These are phyloP conservation scores for Cardamine resedifolia DNA, from an alignment of 345 rosid genomes.

Conservation along the genomic window DNA sequence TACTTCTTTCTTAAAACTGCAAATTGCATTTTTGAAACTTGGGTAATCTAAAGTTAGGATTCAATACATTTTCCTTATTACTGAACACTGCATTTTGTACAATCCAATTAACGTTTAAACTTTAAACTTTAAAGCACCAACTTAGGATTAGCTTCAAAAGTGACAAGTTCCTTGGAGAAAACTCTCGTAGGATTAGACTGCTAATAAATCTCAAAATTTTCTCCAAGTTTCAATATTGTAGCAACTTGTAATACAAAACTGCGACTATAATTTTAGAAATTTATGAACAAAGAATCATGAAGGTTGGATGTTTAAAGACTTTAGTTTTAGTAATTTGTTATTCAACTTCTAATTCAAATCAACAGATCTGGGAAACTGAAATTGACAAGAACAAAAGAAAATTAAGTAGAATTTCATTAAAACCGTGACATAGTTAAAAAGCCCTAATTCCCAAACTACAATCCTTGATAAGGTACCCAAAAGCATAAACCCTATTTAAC, in stretches of 20 bases:
- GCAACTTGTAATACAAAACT: neutral
- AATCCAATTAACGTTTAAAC: too few relatives aligned
- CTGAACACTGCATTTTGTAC: too few relatives aligned
- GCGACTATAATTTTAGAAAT: neutral
- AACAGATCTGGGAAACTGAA: neutral
- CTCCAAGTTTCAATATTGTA: neutral
- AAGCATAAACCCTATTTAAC: neutral
- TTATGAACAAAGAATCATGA: neutral
- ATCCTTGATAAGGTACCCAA: neutral
- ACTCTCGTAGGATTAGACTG: too few relatives aligned
- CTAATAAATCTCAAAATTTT: neutral
- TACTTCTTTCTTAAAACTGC: too few relatives aligned
- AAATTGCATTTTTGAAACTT: too few relatives aligned
- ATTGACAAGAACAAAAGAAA: neutral
- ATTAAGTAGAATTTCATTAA: neutral
- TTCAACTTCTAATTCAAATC: too few relatives aligned
- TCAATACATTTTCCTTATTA: too few relatives aligned
- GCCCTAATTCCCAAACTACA: slow-evolving; percentile 9
- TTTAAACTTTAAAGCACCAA: too few relatives aligned
- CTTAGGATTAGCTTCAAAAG: too few relatives aligned
- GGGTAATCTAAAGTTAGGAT: too few relatives aligned
- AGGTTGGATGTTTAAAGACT: neutral
- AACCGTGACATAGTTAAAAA: neutral
- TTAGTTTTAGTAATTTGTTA: too few relatives aligned
- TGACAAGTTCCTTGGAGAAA: too few relatives aligned